phyloP scores from a whole-genome alignment of 257 asterid genomes.

The Vinca minor region DNA sequence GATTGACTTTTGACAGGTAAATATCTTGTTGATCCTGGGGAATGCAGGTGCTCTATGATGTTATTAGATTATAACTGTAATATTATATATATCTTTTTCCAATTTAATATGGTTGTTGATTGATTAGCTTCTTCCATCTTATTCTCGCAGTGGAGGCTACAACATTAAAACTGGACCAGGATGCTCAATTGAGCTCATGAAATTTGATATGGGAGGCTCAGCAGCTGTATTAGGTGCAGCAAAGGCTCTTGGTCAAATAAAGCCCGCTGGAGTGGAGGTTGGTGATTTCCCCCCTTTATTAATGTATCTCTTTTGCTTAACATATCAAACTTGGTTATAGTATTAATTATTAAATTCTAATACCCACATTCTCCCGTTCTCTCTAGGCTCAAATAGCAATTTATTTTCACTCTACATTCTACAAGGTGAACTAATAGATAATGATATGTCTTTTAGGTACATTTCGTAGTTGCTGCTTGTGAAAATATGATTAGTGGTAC shows the following conservation, averaged over 20 bases:
- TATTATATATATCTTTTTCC: background rate
- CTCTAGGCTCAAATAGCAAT: background rate
- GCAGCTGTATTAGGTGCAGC: slow-evolving; percentile 98
- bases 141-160: slow-evolving; percentile 80
- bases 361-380: background rate
- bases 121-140: background rate
- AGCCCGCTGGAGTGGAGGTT: slow-evolving; percentile 97
- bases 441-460: slow-evolving; percentile 58
- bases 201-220: slow-evolving; percentile 97
- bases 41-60: background rate
- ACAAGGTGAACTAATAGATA: slow-evolving; percentile 3
- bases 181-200: slow-evolving; percentile 82
- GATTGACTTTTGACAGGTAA: slow-evolving; percentile 98
- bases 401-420: background rate
- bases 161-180: slow-evolving; percentile 97
- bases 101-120: background rate
- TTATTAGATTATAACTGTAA: background rate
- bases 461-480: slow-evolving; percentile 93
- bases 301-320: slow-evolving; percentile 5
- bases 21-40: background rate
- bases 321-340: no score
- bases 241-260: slow-evolving; percentile 88
- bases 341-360: slow-evolving; percentile 8
- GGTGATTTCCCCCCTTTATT: slow-evolving; percentile 7
- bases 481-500: slow-evolving; percentile 97